These are phyloP conservation scores for Lenzites betulinus DNA, from an alignment of 768 basidiomycete species.

Conservation along the genomic window DNA sequence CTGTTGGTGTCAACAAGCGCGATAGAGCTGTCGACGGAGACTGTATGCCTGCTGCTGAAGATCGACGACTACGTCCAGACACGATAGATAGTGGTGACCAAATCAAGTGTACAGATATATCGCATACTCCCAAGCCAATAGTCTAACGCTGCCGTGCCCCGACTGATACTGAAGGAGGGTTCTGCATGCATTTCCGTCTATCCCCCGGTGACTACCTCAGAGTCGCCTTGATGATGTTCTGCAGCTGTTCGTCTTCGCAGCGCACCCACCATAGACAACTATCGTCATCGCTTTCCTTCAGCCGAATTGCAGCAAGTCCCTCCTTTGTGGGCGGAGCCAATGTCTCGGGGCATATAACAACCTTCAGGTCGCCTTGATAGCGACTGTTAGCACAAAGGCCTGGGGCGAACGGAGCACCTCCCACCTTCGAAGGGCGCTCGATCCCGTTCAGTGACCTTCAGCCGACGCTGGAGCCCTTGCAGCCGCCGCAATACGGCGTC, in stretches of 20 bases:
- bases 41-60: constrained; percentile 93
- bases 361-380: constrained; percentile 63
- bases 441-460: constrained; percentile 57
- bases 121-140: constrained; percentile 9
- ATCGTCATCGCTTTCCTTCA: constrained; percentile 64
- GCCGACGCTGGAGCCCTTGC: constrained; percentile 46
- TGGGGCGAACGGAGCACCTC: constrained; percentile 21
- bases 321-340: background rate
- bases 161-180: background rate
- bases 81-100: constrained; percentile 44
- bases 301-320: constrained; percentile 47
- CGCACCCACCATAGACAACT: constrained; percentile 74
- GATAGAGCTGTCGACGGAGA: constrained; percentile 93
- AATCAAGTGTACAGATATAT: constrained; percentile 20
- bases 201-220: constrained; percentile 1
- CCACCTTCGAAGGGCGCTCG: constrained; percentile 64
- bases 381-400: background rate
- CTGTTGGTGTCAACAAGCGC: constrained; percentile 94
- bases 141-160: background rate
- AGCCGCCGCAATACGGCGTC: constrained; percentile 56
- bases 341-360: constrained; percentile 42
- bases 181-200: background rate
- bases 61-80: constrained; percentile 93
- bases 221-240: constrained; percentile 44
- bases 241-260: constrained; percentile 47